Base-by-base conservation (phyloP, 164 flowering plant species). In the Annona squamosa region DNA sequence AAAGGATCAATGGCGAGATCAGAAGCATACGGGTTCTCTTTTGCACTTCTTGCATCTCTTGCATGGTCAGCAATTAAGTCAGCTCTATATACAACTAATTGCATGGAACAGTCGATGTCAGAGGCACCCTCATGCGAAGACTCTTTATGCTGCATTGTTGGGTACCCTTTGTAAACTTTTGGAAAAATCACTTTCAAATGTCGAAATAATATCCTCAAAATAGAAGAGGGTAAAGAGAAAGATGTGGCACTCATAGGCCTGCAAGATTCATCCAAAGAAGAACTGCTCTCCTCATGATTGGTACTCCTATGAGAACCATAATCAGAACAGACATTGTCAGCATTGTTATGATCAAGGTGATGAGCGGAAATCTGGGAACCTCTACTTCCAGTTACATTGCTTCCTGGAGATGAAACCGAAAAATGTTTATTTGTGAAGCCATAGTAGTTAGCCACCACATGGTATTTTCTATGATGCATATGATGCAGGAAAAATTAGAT, bases 1-100 rank as follows among this genome's bases (percentile, higher is more conserved):
- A 83, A 82, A 68, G 95, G 93, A 78, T 94, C 91, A 72, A 90
- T 72, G 4, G 81, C 71, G 70, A 65, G 65, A 71, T 78, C 75
- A 77, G 77, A 76, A n/a, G 82, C 63, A 69, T 82, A 84, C 59
- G 85, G 83, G 70, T 82, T 89, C 76, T 73, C 45, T 74, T 79
- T 82, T 71, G 75, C 78, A n/a, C 69, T 57, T 67, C 63, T 63
- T 56, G 61, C 16, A 72, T 72, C 79, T 43, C 52, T 44, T 71
- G 37, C 41, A 46, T 72, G 70, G 71, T 78, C 79, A 47, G 59
- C 63, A 19, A 52, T 7, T 48, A 74, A 43, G 64, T 48, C 67
- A 64, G 69, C 77, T 45, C 68, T 70, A 10, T 52, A 47, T 72
- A 16, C 42, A 2, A 68, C 71, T 42, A 59, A 57, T 69, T 68